phyloP scores from a whole-genome alignment of 1,284 basidiomycete species.

The Irpex rosettiformis region DNA sequence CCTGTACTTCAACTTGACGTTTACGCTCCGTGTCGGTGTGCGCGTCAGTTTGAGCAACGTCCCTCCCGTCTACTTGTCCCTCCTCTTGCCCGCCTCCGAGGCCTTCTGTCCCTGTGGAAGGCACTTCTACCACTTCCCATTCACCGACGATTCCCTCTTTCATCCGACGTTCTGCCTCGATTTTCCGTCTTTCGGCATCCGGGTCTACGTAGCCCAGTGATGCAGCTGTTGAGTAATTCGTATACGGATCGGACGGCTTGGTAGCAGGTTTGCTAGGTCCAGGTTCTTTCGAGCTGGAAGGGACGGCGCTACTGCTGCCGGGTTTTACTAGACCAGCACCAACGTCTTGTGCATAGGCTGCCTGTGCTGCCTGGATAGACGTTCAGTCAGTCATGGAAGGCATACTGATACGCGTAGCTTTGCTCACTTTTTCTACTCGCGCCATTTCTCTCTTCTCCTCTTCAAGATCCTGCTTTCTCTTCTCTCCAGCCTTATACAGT shows the following conservation, averaged over 20 bases:
- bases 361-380: conserved; percentile 59
- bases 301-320: conserved; percentile 25
- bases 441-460: conserved; percentile 87
- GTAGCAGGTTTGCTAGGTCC: conserved; percentile 38
- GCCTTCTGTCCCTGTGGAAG: conserved; percentile 22
- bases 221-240: conserved; percentile 85
- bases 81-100: conserved; percentile 11
- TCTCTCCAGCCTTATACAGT: conserved; percentile 92
- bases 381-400: neutral
- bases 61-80: neutral
- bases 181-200: conserved; percentile 56
- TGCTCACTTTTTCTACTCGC: conserved; percentile 75
- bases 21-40: conserved; percentile 27
- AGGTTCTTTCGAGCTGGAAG: conserved; percentile 35
- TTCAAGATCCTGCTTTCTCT: conserved; percentile 81
- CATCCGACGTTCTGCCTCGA: conserved; percentile 55
- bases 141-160: conserved; percentile 75
- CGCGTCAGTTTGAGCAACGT: neutral
- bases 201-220: conserved; percentile 79
- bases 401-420: neutral
- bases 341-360: conserved; percentile 71
- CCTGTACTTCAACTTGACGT: conserved; percentile 27
- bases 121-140: conserved; percentile 76
- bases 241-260: conserved; percentile 67
- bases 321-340: conserved; percentile 59